Evolutionary conservation across 2,329 filamentous ascomycete species (phyloP), one percentile per base, ranked within the genome.

Genomic region (Arachnomyces sp.): DNA sequence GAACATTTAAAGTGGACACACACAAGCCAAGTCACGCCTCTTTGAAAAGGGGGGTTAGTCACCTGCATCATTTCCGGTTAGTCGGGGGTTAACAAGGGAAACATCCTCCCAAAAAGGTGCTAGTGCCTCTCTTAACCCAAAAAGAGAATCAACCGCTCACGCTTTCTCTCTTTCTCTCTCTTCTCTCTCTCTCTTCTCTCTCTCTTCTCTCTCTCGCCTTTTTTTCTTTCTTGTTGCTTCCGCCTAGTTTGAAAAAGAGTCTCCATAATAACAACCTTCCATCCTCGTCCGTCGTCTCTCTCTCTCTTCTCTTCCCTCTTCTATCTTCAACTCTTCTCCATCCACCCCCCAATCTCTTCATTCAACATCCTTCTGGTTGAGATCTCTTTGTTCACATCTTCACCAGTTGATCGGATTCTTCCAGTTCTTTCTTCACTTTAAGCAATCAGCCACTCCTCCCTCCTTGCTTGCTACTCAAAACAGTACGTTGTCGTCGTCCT

Each of bases 101-200:
- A 25, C 20, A 9, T 25, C 20, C 20, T 25, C 20, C 9, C 9
- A 25, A 25, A 25, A 25, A 25, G 9, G 9, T 5, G 20, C n/a
- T n/a, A n/a, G n/a, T n/a, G n/a, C n/a, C n/a, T n/a, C n/a, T 29
- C 25, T 17, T 39, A 20, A 18, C 15, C 15, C 20, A 28, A 29
- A 32, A 20, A 18, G 38, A 40, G 18, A 36, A 40, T 9, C 5
- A 25, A 25, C 37, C 33, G 41, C 42, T 46, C 44, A 39, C 38
- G 37, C 41, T 50, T 38, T 41, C 34, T 39, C 38, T 43, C 38
- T 46, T 38, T 43, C 41, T 38, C 34, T 52, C 55, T 54, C 56
- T 59, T 51, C 52, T 54, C 48, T 49, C 51, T 43, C 43, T 49
- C 45, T 42, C 42, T 49, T 38, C 42, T 40, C 45, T 38, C 39